A percentile compares a stretch with the other conserved stretches of the same genome.
These are phyloP conservation scores for Xylaria sp. DNA, from an alignment of 2,329 filamentous ascomycete genomes.

Conservation along the genomic window DNA sequence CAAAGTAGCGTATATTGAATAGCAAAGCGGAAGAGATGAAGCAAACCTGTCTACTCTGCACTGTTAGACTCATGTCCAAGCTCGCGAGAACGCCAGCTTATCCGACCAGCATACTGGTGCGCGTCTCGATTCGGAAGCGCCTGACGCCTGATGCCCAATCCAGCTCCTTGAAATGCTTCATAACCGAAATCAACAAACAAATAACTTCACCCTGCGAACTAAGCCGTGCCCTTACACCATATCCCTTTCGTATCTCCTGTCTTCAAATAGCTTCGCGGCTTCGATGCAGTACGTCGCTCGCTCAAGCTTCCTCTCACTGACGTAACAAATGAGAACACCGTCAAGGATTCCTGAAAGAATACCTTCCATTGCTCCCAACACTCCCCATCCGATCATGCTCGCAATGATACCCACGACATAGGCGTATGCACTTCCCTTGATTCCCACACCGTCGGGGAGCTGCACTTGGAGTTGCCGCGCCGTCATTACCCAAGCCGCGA, in stretches of 20 bases:
- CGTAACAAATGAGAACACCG: constrained; percentile 88
- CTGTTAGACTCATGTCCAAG: constrained; percentile 13
- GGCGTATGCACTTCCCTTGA: constrained; percentile 82
- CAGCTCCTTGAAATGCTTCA: constrained; percentile 14
- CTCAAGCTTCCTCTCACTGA: constrained; percentile 72
- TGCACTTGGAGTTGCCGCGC: constrained; percentile 68
- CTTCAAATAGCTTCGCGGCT: constrained; percentile 82
- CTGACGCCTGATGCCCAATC: constrained; percentile 7
- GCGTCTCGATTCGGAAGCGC: constrained; percentile 5
- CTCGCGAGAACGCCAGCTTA: constrained; percentile 12
- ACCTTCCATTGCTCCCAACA: constrained; percentile 85
- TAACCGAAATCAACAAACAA: background rate
- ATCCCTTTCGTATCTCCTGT: constrained; percentile 37
- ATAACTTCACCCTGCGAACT: background rate
- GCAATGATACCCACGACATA: constrained; percentile 92
- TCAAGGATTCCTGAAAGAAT: constrained; percentile 83
- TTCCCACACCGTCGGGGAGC: constrained; percentile 46
- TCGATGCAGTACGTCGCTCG: constrained; percentile 83
- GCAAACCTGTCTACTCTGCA: constrained; percentile 9
- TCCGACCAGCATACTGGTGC: constrained; percentile 1
- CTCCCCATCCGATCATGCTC: constrained; percentile 89
- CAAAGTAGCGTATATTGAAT: background rate
- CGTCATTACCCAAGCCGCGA: constrained; percentile 94
- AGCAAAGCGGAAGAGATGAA: background rate
- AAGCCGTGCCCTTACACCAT: constrained; percentile 25